Conservation (phyloP, 2,329 filamentous ascomycete genomes). For the Botrytis galanthina region DNA sequence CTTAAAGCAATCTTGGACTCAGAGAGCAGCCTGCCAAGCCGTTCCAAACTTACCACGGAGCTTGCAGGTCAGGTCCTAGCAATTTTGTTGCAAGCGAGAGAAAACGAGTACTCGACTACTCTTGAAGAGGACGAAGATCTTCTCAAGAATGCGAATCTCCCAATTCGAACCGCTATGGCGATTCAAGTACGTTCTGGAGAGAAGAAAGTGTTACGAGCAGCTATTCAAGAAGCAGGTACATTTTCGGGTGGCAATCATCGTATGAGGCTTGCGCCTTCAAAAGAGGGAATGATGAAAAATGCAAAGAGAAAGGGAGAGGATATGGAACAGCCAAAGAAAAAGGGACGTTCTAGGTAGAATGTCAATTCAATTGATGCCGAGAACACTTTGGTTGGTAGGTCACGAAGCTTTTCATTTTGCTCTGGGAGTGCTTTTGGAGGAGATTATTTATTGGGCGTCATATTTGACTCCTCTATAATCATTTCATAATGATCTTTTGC, state of each 20-base stretch:
- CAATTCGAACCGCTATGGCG: constrained; percentile 49
- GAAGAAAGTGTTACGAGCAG: constrained; percentile 55
- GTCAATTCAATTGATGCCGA: not conserved
- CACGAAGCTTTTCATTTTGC: constrained; percentile 21
- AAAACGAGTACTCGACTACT: constrained; percentile 52
- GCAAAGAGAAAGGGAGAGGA: constrained; percentile 31
- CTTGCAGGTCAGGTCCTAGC: constrained; percentile 43
- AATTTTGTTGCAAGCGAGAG: constrained; percentile 42
- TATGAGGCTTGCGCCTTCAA: constrained; percentile 34
- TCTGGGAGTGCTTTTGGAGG: constrained; percentile 7
- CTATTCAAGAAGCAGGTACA: constrained; percentile 42
- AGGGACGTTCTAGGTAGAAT: constrained; percentile 26
- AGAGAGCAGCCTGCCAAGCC: constrained; percentile 36
- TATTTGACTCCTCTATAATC: constrained; percentile 17
- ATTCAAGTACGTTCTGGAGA: constrained; percentile 62
- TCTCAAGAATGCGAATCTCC: constrained; percentile 38
- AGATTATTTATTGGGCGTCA: constrained; percentile 14
- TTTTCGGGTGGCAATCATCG: constrained; percentile 36
- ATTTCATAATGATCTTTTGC: constrained; percentile 28
- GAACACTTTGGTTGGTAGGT: constrained; percentile 23
- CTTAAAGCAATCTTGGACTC: constrained; percentile 41
- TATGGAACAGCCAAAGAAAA: constrained; percentile 26
- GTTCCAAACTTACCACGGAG: constrained; percentile 45
- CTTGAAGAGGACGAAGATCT: constrained; percentile 49
- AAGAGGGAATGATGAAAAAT: constrained; percentile 1